Conservation (phyloP, 768 basidiomycete genomes). For the Xanthoconium purpureum region DNA sequence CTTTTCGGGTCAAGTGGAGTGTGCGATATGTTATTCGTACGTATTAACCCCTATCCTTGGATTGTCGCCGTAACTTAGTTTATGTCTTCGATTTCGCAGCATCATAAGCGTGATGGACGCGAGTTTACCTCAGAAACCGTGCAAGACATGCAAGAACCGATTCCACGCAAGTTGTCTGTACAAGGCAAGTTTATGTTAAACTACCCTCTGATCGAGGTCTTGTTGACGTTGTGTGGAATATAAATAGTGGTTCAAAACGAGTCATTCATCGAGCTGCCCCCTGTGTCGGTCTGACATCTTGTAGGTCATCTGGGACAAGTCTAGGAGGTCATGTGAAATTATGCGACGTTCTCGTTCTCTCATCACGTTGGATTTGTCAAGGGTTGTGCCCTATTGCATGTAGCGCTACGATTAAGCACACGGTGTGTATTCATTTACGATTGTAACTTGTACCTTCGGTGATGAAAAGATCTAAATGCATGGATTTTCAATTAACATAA, state of each 20-base stretch:
- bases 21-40: conserved; percentile 96
- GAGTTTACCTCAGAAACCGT: conserved; percentile 83
- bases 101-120: conserved; percentile 91
- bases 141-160: conserved; percentile 90
- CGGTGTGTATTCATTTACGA: too few species aligned
- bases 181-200: conserved; percentile 51
- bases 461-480: too few species aligned
- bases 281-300: conserved; percentile 85
- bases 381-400: neutral
- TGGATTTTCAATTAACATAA: too few species aligned
- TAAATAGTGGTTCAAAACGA: conserved; percentile 80
- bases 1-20: conserved; percentile 94
- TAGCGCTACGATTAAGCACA: neutral
- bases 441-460: too few species aligned
- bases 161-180: conserved; percentile 92
- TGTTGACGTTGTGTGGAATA: neutral
- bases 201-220: neutral
- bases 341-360: neutral
- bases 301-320: conserved; percentile 19
- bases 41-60: neutral
- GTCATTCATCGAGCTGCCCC: conserved; percentile 89
- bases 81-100: conserved; percentile 37
- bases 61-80: neutral
- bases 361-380: neutral
- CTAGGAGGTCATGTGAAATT: neutral